A percentile compares a stretch with the other conserved stretches of the same genome.
These are phyloP conservation scores for Populus trichocarpa DNA, from an alignment of 441 rosid genomes.

Conservation along the genomic window DNA sequence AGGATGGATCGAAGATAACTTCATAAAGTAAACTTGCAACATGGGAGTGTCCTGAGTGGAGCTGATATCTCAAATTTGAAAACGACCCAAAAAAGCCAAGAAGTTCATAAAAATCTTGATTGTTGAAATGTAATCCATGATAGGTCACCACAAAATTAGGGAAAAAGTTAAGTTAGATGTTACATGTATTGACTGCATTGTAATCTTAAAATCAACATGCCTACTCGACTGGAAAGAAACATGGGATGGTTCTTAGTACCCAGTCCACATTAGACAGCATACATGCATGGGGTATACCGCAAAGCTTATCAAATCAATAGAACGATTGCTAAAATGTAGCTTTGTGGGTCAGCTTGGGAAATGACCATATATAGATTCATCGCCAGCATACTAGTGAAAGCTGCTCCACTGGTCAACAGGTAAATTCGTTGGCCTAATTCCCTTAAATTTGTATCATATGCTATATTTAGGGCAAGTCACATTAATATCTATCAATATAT, in stretches of 20 bases:
- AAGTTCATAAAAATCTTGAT: neutral
- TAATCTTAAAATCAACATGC: neutral
- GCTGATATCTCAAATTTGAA: constrained; percentile 20
- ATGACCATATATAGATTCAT: neutral
- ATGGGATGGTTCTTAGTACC: neutral
- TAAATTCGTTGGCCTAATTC: neutral
- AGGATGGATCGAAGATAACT: constrained; percentile 15
- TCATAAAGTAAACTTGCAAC: constrained; percentile 20
- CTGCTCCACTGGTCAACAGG: neutral
- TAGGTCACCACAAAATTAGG: neutral
- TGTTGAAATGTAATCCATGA: neutral
- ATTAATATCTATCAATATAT: neutral
- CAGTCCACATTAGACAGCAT: neutral
- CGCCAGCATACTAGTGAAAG: no score
- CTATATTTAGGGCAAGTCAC: neutral
- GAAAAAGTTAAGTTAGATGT: neutral
- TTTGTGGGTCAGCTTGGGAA: neutral
- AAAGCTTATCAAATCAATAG: neutral
- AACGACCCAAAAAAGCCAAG: constrained; percentile 8
- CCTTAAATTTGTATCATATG: neutral
- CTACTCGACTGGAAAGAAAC: neutral
- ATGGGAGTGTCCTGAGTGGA: constrained; percentile 14
- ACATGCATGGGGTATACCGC: neutral
- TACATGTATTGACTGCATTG: neutral
- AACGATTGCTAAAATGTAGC: neutral